Conservation (phyloP, 495 filamentous ascomycete species). For the Lepidopterella palustris region DNA sequence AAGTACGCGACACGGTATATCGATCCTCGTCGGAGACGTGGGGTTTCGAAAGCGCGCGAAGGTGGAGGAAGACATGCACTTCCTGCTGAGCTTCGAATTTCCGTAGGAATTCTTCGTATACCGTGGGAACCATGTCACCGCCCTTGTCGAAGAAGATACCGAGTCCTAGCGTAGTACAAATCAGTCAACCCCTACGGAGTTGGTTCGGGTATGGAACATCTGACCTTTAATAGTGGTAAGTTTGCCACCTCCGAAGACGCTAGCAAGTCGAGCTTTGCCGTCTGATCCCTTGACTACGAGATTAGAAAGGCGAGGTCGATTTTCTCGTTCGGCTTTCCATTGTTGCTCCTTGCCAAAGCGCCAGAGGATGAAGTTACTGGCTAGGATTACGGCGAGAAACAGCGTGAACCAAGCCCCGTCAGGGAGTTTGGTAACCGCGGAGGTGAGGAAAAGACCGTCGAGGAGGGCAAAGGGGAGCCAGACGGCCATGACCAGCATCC, state of each 20-base stretch:
- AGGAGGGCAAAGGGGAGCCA: conserved; percentile 55
- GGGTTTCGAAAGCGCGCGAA: conserved; percentile 26
- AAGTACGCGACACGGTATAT: conserved; percentile 40
- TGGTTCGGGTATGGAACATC: too few relatives aligned
- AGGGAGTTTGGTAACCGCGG: conserved; percentile 60
- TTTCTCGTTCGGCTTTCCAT: conserved; percentile 57
- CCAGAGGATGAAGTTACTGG: conserved; percentile 58
- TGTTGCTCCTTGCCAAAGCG: conserved; percentile 66
- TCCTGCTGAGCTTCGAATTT: conserved; percentile 31
- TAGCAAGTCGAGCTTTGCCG: conserved; percentile 11
- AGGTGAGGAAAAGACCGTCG: conserved; percentile 59
- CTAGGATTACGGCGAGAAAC: conserved; percentile 51
- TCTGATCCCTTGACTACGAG: conserved; percentile 14
- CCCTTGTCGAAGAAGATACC: conserved; percentile 34
- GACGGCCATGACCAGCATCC: conserved; percentile 48
- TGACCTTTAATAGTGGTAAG: conserved; percentile 17
- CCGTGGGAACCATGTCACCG: conserved; percentile 24
- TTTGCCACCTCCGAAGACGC: conserved; percentile 20
- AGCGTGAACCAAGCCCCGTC: conserved; percentile 68
- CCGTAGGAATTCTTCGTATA: conserved; percentile 30
- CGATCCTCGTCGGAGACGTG: conserved; percentile 36
- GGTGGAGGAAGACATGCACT: conserved; percentile 29
- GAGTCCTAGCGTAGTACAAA: background rate
- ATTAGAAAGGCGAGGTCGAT: conserved; percentile 41
- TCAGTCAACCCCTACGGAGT: background rate